These are phyloP conservation scores for Magnaporthales sp. DNA, from an alignment of 2,329 filamentous ascomycete species.

Conservation along the genomic window DNA sequence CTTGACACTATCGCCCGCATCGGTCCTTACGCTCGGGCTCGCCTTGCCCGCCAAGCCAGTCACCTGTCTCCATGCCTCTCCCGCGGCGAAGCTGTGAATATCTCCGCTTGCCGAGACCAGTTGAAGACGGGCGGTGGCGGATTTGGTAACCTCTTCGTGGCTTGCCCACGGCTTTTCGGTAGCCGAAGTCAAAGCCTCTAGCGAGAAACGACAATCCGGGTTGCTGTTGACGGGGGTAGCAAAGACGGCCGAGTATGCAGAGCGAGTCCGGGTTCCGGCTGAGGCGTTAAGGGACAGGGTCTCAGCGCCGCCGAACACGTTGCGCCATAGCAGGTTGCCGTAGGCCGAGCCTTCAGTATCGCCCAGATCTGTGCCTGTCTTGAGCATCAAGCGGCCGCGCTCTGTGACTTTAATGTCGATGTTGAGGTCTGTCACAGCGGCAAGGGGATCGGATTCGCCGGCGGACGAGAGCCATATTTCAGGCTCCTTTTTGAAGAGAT, in stretches of 20 bases:
- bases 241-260: conserved; percentile 81
- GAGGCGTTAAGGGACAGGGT: conserved; percentile 80
- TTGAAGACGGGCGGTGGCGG: conserved; percentile 65
- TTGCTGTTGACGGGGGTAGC: conserved; percentile 77
- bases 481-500: conserved; percentile 80
- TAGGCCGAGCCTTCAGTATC: conserved; percentile 93
- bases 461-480: conserved; percentile 76
- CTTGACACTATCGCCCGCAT: conserved; percentile 70
- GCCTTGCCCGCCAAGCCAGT: conserved; percentile 66
- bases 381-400: conserved; percentile 74
- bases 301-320: conserved; percentile 91
- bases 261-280: conserved; percentile 80
- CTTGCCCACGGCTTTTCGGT: conserved; percentile 89
- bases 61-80: conserved; percentile 77
- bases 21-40: conserved; percentile 70
- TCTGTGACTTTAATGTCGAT: conserved; percentile 73
- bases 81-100: conserved; percentile 72
- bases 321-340: conserved; percentile 76
- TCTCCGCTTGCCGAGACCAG: conserved; percentile 49
- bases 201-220: conserved; percentile 67
- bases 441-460: conserved; percentile 56
- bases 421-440: conserved; percentile 69
- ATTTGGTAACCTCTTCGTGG: conserved; percentile 82
- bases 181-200: conserved; percentile 75
- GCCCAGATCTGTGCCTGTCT: conserved; percentile 90